Evolutionary conservation across 331 rosid genomes (phyloP).

Genomic region (Spiraea crenata): DNA sequence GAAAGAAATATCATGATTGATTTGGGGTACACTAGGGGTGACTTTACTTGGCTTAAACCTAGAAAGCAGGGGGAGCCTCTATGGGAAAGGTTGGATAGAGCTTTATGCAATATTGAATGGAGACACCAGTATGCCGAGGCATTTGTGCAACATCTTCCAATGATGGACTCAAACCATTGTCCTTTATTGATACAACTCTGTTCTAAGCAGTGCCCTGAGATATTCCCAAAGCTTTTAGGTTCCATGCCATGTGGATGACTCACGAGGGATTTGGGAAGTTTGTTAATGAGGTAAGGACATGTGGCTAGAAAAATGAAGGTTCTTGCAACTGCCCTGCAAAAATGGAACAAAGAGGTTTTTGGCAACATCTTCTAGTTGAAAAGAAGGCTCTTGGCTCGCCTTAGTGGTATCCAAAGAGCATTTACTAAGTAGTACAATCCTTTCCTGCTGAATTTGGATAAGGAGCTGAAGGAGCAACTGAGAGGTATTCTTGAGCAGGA

Average conservation of each 20-base stretch:
- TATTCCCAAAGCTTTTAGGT: neutral
- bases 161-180: neutral
- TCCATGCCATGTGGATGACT: slow-evolving; percentile 38
- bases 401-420: no score
- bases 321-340: neutral
- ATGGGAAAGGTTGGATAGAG: neutral
- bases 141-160: neutral
- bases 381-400: no score
- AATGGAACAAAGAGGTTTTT: neutral
- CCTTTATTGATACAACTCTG: neutral
- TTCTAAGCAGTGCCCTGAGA: neutral
- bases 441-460: neutral
- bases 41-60: neutral
- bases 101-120: neutral
- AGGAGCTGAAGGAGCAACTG: neutral
- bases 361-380: no score
- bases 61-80: neutral
- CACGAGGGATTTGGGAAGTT: neutral
- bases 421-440: no score
- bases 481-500: neutral
- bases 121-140: neutral
- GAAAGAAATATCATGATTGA: neutral
- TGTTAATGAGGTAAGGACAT: no score
- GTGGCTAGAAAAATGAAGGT: no score
- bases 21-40: neutral